Evolutionary conservation across 1,284 basidiomycete genomes (phyloP).

Genomic region (Veloboletus limbatus): DNA sequence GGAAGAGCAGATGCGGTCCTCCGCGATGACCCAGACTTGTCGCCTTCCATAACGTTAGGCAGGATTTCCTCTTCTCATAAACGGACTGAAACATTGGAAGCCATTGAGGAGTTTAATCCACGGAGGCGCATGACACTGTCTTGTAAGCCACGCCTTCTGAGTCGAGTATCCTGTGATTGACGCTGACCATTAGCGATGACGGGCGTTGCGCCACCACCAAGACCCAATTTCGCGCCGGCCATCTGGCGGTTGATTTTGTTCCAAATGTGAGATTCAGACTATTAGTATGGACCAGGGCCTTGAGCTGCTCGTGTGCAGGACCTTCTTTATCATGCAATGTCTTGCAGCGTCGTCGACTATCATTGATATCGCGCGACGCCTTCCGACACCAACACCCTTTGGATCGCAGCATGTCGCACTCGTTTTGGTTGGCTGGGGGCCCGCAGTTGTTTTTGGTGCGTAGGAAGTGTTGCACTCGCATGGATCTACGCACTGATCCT

Average conservation of each 20-base stretch:
- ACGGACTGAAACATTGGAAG: constrained; percentile 4
- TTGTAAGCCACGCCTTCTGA: constrained; percentile 9
- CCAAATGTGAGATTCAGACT: constrained; percentile 18
- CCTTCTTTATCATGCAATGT: constrained; percentile 24
- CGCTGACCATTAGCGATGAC: constrained; percentile 1
- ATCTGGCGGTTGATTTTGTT: constrained; percentile 34
- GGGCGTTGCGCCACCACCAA: background rate
- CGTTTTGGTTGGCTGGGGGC: constrained; percentile 31
- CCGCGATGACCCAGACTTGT: too few relatives aligned
- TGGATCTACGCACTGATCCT: background rate
- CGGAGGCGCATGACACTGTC: constrained; percentile 1
- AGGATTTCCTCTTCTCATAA: background rate
- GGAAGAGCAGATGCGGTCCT: background rate
- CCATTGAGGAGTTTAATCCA: background rate
- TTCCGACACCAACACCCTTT: constrained; percentile 27
- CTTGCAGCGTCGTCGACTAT: constrained; percentile 32
- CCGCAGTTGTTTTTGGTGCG: constrained; percentile 26
- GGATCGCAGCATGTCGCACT: constrained; percentile 34
- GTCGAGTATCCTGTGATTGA: constrained; percentile 1
- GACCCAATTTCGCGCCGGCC: constrained; percentile 22
- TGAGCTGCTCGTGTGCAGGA: constrained; percentile 9
- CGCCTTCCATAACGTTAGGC: background rate
- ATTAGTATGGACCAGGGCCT: background rate
- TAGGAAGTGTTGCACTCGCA: background rate
- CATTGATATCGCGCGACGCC: constrained; percentile 23